phyloP scores from a whole-genome alignment of 345 rosid species.

The Eucalyptus guilfoylei region DNA sequence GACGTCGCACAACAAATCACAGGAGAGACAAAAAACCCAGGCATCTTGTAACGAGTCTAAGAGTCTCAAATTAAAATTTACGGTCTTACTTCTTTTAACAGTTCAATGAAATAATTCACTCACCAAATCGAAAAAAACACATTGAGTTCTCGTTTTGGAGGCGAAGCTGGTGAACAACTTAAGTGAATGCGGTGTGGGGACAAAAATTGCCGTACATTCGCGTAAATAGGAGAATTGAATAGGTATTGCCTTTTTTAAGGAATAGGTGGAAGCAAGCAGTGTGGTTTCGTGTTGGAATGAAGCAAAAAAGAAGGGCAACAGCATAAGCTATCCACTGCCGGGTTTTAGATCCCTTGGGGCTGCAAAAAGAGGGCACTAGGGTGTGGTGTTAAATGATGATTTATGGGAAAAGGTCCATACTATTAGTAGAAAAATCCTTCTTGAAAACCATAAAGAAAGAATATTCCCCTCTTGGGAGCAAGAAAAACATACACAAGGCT shows the following conservation, averaged over 20 bases:
- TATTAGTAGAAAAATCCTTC: not conserved
- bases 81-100: not conserved
- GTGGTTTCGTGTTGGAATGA: not conserved
- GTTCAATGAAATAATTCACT: not conserved
- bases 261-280: not conserved
- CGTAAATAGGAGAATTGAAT: not conserved
- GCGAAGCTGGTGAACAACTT: not conserved
- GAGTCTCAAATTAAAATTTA: not conserved
- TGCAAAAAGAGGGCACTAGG: not conserved
- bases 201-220: not conserved
- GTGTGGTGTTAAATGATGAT: not conserved
- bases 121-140: rapidly evolving
- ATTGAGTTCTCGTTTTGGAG: not conserved
- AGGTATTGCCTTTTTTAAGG: not conserved
- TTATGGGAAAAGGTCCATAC: not conserved
- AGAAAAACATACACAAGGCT: not conserved
- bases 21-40: not conserved
- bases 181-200: not conserved
- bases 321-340: not conserved
- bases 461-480: not conserved
- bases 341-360: not conserved
- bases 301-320: not conserved
- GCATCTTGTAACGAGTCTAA: not conserved
- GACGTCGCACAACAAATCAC: not conserved
- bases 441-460: not conserved